Percentiles rank a stretch among this genome's conserved stretches.
Conservation (phyloP, 179 eudicot genomes). For the Silene noctiflora region DNA sequence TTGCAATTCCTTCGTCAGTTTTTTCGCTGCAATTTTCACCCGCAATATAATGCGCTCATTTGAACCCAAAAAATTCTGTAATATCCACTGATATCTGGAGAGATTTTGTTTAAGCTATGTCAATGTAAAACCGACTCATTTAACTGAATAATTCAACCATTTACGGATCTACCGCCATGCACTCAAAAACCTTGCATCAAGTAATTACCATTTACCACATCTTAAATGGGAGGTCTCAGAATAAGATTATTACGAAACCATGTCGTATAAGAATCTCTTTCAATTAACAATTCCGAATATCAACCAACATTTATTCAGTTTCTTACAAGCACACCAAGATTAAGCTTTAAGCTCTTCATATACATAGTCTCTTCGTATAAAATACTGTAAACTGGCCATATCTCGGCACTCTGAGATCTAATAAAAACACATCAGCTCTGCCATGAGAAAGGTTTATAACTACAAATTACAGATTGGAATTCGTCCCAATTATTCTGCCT, state of each 20-base stretch:
- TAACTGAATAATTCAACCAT: no score
- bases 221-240: no score
- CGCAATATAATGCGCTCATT: no score
- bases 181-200: no score
- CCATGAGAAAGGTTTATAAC: constrained; percentile 28
- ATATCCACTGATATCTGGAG: no score
- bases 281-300: neutral
- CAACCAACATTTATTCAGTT: neutral
- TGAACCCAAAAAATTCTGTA: no score
- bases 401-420: constrained; percentile 38
- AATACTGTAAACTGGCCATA: constrained; percentile 19
- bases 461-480: constrained; percentile 18
- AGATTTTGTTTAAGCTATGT: no score
- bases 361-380: constrained; percentile 22
- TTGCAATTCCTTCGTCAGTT: no score
- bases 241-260: neutral
- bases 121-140: no score
- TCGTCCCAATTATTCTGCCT: constrained; percentile 25
- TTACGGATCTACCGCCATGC: no score
- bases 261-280: neutral
- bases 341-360: constrained; percentile 21
- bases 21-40: no score
- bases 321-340: neutral
- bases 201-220: no score
- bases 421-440: constrained; percentile 38